A percentile compares a stretch with the other conserved stretches of the same genome.
Evolutionary conservation across 2,329 filamentous ascomycete genomes (phyloP).

Genomic region (Diaporthe australafricana): DNA sequence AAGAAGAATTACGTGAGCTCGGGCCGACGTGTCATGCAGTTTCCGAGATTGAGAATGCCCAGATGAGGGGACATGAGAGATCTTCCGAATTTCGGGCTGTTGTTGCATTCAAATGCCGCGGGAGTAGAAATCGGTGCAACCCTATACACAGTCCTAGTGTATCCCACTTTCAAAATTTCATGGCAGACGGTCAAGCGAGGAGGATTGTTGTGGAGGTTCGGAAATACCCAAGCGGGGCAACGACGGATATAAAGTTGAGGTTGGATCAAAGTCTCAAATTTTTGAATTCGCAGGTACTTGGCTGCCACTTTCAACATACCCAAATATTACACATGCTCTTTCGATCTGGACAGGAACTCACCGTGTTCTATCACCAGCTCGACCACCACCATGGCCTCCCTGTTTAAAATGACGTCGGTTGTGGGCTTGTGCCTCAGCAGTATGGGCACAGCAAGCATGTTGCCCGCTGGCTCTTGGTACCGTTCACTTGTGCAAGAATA

Average conservation of each 20-base stretch:
- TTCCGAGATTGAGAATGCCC: background rate
- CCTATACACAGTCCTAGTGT: background rate
- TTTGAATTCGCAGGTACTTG: no score
- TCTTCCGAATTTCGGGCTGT: background rate
- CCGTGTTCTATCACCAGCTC: background rate
- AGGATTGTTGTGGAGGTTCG: background rate
- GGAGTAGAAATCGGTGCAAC: background rate
- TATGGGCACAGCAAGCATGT: background rate
- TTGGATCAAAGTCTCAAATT: background rate
- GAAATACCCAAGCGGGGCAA: background rate
- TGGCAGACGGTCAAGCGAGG: background rate
- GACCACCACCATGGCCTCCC: background rate
- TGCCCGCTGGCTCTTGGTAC: constrained; percentile 12
- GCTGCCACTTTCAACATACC: background rate
- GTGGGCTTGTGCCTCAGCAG: background rate
- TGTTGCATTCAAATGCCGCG: background rate
- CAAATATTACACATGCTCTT: no score
- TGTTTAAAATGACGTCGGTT: background rate
- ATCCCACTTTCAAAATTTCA: background rate
- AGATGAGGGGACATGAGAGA: background rate
- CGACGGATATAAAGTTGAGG: background rate
- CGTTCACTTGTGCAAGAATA: background rate
- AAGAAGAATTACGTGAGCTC: no score
- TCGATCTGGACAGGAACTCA: no score
- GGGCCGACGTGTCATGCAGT: no score